Percentiles rank a stretch among this genome's conserved stretches.
Evolutionary conservation across 1,284 basidiomycete genomes (phyloP).

Genomic region (Malassezia sp.): DNA sequence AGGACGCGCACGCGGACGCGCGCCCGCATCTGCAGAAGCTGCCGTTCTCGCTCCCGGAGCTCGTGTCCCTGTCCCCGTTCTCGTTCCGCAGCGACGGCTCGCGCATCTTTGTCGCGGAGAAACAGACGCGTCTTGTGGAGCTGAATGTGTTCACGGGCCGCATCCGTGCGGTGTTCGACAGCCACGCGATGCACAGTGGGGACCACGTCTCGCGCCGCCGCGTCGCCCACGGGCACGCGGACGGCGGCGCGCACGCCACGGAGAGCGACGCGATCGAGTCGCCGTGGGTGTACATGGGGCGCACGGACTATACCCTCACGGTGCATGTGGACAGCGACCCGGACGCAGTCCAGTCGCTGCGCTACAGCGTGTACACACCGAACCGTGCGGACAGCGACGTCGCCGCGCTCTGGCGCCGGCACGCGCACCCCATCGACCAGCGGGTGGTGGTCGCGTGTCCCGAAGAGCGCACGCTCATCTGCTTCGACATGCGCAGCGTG

Average conservation of each 20-base stretch:
- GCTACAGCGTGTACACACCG: slow-evolving; percentile 39
- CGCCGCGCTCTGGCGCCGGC: slow-evolving; percentile 27
- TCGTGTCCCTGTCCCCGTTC: slow-evolving; percentile 77
- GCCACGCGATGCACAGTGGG: slow-evolving; percentile 14
- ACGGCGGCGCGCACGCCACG: not conserved
- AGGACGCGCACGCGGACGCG: slow-evolving; percentile 12
- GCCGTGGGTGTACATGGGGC: slow-evolving; percentile 31
- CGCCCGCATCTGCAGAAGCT: slow-evolving; percentile 56
- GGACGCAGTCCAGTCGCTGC: slow-evolving; percentile 33
- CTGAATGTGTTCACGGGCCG: slow-evolving; percentile 71
- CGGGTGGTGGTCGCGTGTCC: slow-evolving; percentile 34
- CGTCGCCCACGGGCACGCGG: not conserved
- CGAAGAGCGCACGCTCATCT: slow-evolving; percentile 35
- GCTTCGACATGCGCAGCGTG: slow-evolving; percentile 31
- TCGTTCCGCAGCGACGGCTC: slow-evolving; percentile 60
- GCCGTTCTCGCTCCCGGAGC: slow-evolving; percentile 69
- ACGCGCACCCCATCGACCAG: slow-evolving; percentile 21
- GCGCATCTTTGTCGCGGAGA: slow-evolving; percentile 70
- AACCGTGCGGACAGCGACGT: slow-evolving; percentile 40
- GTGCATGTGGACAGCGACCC: slow-evolving; percentile 36
- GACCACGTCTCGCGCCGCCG: not conserved
- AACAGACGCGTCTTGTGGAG: slow-evolving; percentile 67
- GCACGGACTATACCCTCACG: slow-evolving; percentile 44
- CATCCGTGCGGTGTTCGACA: slow-evolving; percentile 63
- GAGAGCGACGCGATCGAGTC: slow-evolving; percentile 11